Conservation (phyloP, 441 rosid genomes). For the Gossypium laxum region DNA sequence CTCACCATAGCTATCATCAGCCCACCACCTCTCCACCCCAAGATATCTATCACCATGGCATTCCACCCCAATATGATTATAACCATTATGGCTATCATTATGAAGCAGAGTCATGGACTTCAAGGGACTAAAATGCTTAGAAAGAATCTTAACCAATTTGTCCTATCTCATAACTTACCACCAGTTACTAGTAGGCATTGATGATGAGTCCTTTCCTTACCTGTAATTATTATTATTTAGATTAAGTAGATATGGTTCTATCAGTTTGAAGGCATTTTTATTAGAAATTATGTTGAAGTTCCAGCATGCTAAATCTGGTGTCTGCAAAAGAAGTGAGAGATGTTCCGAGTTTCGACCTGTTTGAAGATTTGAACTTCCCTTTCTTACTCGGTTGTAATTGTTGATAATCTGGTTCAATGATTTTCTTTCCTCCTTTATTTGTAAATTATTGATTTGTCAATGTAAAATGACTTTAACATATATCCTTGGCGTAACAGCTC, state of each 20-base stretch:
- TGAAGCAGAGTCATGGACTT: conserved; percentile 21
- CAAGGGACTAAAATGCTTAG: conserved; percentile 7
- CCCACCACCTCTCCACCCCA: conserved; percentile 22
- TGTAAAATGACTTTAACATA: neutral
- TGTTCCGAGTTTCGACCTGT: conserved; percentile 1
- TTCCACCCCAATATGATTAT: conserved; percentile 32
- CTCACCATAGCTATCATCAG: conserved; percentile 29
- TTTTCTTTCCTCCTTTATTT: neutral
- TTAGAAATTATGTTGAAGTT: neutral
- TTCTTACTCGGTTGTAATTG: neutral
- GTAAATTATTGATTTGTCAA: conserved; percentile 3
- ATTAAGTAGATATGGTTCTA: neutral
- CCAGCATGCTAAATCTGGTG: neutral
- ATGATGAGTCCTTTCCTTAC: neutral
- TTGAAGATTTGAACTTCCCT: neutral
- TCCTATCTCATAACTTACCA: neutral
- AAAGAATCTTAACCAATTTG: conserved; percentile 20
- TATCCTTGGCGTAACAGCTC: neutral
- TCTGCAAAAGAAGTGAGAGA: neutral
- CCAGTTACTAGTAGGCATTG: neutral
- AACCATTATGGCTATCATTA: conserved; percentile 39
- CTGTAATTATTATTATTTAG: neutral
- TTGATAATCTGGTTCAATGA: neutral
- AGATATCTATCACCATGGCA: conserved; percentile 12
- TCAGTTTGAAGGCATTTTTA: neutral